Percentiles rank a stretch among this genome's conserved stretches.
Conservation (phyloP, 495 filamentous ascomycete genomes). For the Achaetomiella virescens region DNA sequence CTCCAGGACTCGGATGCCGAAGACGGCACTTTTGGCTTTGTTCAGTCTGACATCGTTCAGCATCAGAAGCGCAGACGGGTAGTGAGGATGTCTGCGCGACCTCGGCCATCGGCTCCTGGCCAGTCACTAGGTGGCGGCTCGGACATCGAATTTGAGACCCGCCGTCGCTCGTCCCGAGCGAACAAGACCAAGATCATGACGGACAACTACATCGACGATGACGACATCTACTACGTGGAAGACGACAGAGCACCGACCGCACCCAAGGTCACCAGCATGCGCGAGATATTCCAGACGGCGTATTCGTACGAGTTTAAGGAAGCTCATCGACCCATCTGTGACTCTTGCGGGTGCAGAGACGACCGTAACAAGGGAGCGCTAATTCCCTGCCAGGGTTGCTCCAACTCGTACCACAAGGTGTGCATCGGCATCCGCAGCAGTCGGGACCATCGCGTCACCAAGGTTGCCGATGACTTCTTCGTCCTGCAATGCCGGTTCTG, state of each 20-base stretch:
- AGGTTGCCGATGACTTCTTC: conserved; percentile 67
- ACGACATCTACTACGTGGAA: conserved; percentile 49
- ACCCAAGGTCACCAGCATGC: conserved; percentile 54
- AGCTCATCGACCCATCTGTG: conserved; percentile 64
- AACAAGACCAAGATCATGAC: conserved; percentile 51
- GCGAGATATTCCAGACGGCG: conserved; percentile 58
- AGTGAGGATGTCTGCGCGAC: neutral
- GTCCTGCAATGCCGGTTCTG: conserved; percentile 89
- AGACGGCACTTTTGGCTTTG: conserved; percentile 27
- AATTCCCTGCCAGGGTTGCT: conserved; percentile 88
- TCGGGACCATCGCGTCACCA: conserved; percentile 92
- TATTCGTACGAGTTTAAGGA: conserved; percentile 54
- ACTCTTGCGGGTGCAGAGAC: conserved; percentile 57
- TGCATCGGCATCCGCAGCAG: conserved; percentile 69
- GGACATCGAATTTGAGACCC: conserved; percentile 42
- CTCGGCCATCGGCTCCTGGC: neutral
- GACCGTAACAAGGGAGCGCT: conserved; percentile 55
- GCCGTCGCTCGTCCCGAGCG: conserved; percentile 48
- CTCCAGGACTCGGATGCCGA: conserved; percentile 33
- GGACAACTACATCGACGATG: conserved; percentile 52
- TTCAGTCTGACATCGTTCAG: conserved; percentile 36
- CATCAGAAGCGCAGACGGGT: neutral
- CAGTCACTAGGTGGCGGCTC: conserved; percentile 22
- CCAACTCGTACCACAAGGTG: conserved; percentile 66
- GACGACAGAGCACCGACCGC: conserved; percentile 46